A percentile compares a stretch with the other conserved stretches of the same genome.
Evolutionary conservation across 2,329 filamentous ascomycete species (phyloP).

Genomic region (Penicillium sp.): DNA sequence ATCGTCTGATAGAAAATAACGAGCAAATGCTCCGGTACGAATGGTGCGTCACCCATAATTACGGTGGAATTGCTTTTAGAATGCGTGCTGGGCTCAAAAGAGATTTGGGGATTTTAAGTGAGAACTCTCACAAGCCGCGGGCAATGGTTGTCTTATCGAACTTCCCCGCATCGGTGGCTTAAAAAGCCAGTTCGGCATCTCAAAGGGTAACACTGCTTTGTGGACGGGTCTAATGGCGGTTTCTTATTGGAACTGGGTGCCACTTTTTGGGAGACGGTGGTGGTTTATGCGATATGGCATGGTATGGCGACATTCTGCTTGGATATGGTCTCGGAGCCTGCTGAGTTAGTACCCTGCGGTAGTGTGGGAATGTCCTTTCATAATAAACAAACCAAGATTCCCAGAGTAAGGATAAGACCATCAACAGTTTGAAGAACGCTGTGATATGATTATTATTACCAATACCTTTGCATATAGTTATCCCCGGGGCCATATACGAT

Average conservation of each 20-base stretch:
- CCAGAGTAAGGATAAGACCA: neutral
- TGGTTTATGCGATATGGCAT: neutral
- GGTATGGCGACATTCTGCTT: conserved; percentile 6
- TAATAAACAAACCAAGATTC: neutral
- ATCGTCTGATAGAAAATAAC: conserved; percentile 19
- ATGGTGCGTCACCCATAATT: conserved; percentile 25
- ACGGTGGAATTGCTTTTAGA: neutral
- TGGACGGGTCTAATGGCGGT: neutral
- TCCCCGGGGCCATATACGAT: too few species aligned
- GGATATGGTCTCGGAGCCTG: neutral
- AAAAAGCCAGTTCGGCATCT: neutral
- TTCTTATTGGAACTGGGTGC: neutral
- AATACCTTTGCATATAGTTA: neutral
- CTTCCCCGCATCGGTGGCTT: conserved; percentile 3
- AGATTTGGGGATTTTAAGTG: neutral
- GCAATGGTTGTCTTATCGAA: neutral
- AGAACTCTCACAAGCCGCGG: neutral
- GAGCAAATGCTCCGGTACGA: conserved; percentile 22
- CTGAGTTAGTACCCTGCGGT: neutral
- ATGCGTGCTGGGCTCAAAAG: neutral
- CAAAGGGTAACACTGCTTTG: neutral
- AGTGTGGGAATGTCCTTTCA: neutral
- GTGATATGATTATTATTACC: neutral
- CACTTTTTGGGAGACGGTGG: neutral
- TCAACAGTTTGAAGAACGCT: neutral